phyloP scores from a whole-genome alignment of 805 yeast species.

The Candida tallmaniae region DNA sequence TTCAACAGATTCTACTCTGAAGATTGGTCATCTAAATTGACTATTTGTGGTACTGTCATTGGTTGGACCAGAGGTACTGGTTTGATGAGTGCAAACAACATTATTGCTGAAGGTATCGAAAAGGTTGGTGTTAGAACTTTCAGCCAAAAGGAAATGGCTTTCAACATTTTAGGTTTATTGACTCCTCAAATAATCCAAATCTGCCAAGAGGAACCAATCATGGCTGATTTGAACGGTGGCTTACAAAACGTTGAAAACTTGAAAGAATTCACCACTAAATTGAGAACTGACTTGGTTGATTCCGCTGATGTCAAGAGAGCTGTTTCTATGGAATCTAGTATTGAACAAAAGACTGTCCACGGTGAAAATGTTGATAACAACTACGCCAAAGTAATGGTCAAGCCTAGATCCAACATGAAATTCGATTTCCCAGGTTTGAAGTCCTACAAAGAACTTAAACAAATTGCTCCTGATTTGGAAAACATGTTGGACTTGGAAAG shows the following conservation, averaged over 20 bases:
- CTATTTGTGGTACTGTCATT: slow-evolving; percentile 96
- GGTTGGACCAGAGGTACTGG: slow-evolving; percentile 99
- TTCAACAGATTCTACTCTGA: slow-evolving; percentile 99
- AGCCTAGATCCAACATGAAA: slow-evolving; percentile 94
- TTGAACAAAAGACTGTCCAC: slow-evolving; percentile 79
- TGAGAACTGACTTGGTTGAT: slow-evolving; percentile 73
- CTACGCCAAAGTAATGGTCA: slow-evolving; percentile 68
- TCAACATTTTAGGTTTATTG: slow-evolving; percentile 91
- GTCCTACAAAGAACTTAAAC: slow-evolving; percentile 67
- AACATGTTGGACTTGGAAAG: slow-evolving; percentile 90
- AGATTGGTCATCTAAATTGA: slow-evolving; percentile 91
- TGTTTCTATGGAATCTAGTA: slow-evolving; percentile 86
- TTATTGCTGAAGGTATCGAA: slow-evolving; percentile 97
- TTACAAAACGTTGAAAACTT: slow-evolving; percentile 88
- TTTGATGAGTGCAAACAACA: slow-evolving; percentile 94
- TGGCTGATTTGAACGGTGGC: slow-evolving; percentile 99
- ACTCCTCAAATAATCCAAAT: slow-evolving; percentile 78
- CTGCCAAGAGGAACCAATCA: slow-evolving; percentile 90
- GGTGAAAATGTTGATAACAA: slow-evolving; percentile 89
- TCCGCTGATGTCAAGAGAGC: slow-evolving; percentile 93
- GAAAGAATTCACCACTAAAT: slow-evolving; percentile 76
- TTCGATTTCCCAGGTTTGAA: slow-evolving; percentile 90
- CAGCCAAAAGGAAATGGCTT: slow-evolving; percentile 99
- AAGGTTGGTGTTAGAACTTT: slow-evolving; percentile 94
- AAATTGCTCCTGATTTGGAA: slow-evolving; percentile 68